Percentiles rank a stretch among this genome's conserved stretches.
These are phyloP conservation scores for Corrigiola litoralis DNA, from an alignment of 179 eudicot species.

Conservation along the genomic window DNA sequence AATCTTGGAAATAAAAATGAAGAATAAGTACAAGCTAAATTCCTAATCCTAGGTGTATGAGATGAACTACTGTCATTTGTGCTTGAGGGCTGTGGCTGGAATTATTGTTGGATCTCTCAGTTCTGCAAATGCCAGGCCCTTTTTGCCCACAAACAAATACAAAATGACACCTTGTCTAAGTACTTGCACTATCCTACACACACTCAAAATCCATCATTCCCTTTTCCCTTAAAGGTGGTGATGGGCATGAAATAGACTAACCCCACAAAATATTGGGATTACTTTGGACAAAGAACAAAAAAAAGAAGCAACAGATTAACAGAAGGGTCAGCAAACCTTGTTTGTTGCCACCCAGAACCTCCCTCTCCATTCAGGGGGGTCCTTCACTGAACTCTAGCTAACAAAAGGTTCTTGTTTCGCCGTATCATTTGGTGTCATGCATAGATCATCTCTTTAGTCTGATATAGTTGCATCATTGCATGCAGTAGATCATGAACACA, in stretches of 20 bases:
- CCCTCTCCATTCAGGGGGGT: conserved; percentile 31
- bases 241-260: conserved; percentile 23
- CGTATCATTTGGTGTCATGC: conserved; percentile 13
- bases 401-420: conserved; percentile 14
- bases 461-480: neutral
- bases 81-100: conserved; percentile 45
- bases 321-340: conserved; percentile 26
- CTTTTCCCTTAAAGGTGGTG: conserved; percentile 25
- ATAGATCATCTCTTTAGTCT: conserved; percentile 8
- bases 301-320: conserved; percentile 5
- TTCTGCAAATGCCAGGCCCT: conserved; percentile 27
- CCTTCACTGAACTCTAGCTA: conserved; percentile 21
- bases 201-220: conserved; percentile 29
- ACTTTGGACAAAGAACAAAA: conserved; percentile 27
- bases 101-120: conserved; percentile 39
- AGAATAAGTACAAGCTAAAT: conserved; percentile 18
- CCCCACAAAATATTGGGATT: conserved; percentile 41
- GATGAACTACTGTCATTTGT: conserved; percentile 19
- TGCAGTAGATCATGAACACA: conserved; percentile 5
- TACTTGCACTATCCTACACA: conserved; percentile 30
- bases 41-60: conserved; percentile 19
- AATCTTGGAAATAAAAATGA: conserved; percentile 17
- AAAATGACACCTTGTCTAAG: conserved; percentile 30
- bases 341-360: conserved; percentile 31
- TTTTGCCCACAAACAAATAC: conserved; percentile 17